phyloP scores from a whole-genome alignment of 2,329 filamentous ascomycete genomes.

The Rhytidhysteron rufulum region DNA sequence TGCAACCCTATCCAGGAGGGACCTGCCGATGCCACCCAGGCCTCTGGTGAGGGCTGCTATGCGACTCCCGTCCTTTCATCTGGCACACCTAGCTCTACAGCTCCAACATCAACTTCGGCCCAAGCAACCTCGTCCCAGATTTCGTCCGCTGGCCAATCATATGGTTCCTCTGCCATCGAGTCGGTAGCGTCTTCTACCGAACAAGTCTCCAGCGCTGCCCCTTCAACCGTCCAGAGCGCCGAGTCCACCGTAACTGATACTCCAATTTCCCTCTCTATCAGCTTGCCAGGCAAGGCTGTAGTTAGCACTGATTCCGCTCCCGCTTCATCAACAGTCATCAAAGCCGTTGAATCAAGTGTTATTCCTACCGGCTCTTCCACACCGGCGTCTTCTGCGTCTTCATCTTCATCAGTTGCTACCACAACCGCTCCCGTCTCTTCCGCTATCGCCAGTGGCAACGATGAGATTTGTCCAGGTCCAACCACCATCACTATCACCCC shows the following conservation, averaged over 20 bases:
- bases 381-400: not conserved
- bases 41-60: conserved; percentile 22
- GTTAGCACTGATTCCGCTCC: conserved; percentile 5
- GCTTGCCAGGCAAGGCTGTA: conserved; percentile 6
- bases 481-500: conserved; percentile 24
- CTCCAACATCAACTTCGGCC: conserved; percentile 4
- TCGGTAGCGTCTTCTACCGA: conserved; percentile 6
- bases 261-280: conserved; percentile 8
- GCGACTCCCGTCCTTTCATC: conserved; percentile 13
- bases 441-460: not conserved
- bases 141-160: not conserved
- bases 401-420: conserved; percentile 7
- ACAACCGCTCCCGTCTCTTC: conserved; percentile 5
- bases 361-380: not conserved
- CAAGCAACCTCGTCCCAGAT: conserved; percentile 4
- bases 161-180: conserved; percentile 5
- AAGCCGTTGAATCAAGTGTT: not conserved
- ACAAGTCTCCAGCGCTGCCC: conserved; percentile 3
- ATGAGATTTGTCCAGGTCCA: conserved; percentile 16
- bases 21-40: conserved; percentile 25
- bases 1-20: conserved; percentile 38
- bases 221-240: not conserved
- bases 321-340: not conserved
- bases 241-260: not conserved
- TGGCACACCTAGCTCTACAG: conserved; percentile 4